Percentiles rank a stretch among this genome's conserved stretches.
phyloP scores from a whole-genome alignment of 192 early-diverging fungal species.

The Backusella mclennaniae region DNA sequence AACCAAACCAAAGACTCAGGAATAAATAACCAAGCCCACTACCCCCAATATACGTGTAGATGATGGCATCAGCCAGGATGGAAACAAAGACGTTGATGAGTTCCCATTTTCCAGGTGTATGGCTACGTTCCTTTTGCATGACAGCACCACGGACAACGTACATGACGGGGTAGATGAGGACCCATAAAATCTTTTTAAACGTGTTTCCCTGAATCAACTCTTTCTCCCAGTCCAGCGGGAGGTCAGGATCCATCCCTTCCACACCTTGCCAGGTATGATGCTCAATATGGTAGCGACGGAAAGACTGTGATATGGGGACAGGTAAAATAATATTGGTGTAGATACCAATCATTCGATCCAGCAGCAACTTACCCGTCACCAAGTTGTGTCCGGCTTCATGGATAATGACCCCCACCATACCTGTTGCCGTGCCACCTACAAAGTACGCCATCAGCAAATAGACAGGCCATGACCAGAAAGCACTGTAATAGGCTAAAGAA shows the following conservation, averaged over 20 bases:
- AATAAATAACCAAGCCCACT: slow-evolving; percentile 68
- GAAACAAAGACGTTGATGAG: slow-evolving; percentile 73
- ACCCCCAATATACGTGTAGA: slow-evolving; percentile 55
- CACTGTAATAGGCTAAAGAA: slow-evolving; percentile 75
- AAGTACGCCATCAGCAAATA: slow-evolving; percentile 68
- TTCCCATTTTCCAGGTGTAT: slow-evolving; percentile 75
- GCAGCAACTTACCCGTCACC: slow-evolving; percentile 63
- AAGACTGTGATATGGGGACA: slow-evolving; percentile 74
- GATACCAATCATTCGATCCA: slow-evolving; percentile 81
- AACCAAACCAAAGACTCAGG: slow-evolving; percentile 75
- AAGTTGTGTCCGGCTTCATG: slow-evolving; percentile 92
- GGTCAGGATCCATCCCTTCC: slow-evolving; percentile 88
- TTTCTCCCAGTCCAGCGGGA: slow-evolving; percentile 87
- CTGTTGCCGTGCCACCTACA: slow-evolving; percentile 82
- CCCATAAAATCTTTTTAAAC: slow-evolving; percentile 69
- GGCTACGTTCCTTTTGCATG: slow-evolving; percentile 49
- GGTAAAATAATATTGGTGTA: slow-evolving; percentile 86
- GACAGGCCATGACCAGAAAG: slow-evolving; percentile 56
- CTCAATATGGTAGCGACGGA: slow-evolving; percentile 88
- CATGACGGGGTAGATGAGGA: slow-evolving; percentile 84
- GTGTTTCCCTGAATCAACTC: slow-evolving; percentile 69
- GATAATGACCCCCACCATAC: slow-evolving; percentile 80
- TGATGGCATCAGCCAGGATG: slow-evolving; percentile 50
- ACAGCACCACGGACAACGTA: slow-evolving; percentile 76
- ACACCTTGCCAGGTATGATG: slow-evolving; percentile 98